These are phyloP conservation scores for Dryas octopetala DNA, from an alignment of 306 rosid genomes.

Conservation along the genomic window DNA sequence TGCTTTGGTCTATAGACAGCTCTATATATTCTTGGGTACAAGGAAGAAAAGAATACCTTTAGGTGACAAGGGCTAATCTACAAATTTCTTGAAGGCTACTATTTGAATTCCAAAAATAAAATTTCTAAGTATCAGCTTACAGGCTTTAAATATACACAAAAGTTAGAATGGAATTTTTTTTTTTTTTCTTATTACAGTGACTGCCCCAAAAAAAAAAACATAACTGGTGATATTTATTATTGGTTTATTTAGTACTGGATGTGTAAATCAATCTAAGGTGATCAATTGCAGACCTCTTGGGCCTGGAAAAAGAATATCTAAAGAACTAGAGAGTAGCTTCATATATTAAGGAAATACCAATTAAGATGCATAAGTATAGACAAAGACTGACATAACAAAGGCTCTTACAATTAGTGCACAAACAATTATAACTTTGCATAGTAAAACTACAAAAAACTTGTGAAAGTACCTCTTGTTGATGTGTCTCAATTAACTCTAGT, in stretches of 20 bases:
- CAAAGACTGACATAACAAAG: background rate
- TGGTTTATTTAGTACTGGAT: background rate
- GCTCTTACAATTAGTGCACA: background rate
- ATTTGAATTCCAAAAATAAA: background rate
- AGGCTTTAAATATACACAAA: background rate
- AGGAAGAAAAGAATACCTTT: too few relatives aligned
- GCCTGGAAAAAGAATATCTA: background rate
- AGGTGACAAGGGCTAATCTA: background rate
- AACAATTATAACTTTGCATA: background rate
- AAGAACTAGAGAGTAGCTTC: background rate
- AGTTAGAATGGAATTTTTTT: background rate
- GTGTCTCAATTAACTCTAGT: conserved; percentile 89
- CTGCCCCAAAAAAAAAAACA: background rate
- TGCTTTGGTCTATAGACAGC: background rate
- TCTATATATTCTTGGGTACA: background rate
- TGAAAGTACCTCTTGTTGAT: conserved; percentile 85
- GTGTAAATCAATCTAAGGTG: background rate
- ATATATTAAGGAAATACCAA: conserved; percentile 5
- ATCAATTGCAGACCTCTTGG: background rate
- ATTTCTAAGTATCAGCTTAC: background rate
- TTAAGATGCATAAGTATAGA: background rate
- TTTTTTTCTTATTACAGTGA: background rate
- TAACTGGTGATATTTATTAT: background rate
- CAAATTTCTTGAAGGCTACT: background rate
- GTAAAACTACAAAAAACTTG: background rate